Conservation (phyloP, 2,329 filamentous ascomycete species). For the Penicillium sclerotigenum region DNA sequence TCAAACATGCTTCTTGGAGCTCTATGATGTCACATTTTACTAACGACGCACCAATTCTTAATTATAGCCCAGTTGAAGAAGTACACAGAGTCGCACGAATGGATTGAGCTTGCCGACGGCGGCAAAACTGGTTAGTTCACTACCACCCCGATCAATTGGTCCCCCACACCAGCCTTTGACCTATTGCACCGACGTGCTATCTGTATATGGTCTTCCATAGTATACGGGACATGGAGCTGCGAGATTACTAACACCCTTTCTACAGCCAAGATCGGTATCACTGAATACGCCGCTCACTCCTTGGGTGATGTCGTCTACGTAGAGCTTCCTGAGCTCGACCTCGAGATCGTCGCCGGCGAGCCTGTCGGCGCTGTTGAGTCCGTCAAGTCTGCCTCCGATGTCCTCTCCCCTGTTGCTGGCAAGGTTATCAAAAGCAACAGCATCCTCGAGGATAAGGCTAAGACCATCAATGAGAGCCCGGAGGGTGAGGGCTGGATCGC, state of each 20-base stretch:
- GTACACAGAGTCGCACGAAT: slow-evolving; percentile 98
- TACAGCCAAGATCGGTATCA: slow-evolving; percentile 73
- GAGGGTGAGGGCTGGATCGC: slow-evolving; percentile 93
- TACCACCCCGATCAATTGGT: neutral
- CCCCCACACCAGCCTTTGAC: neutral
- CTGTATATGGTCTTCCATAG: neutral
- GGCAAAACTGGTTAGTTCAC: slow-evolving; percentile 63
- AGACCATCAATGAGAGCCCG: slow-evolving; percentile 82
- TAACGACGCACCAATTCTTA: slow-evolving; percentile 22
- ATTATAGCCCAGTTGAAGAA: slow-evolving; percentile 58
- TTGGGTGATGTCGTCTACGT: slow-evolving; percentile 97
- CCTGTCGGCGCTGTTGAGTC: slow-evolving; percentile 93
- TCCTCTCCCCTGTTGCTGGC: slow-evolving; percentile 82
- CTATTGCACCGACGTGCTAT: neutral
- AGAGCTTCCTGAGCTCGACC: slow-evolving; percentile 74
- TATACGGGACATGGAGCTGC: neutral
- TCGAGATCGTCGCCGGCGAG: slow-evolving; percentile 71
- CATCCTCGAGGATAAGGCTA: slow-evolving; percentile 77
- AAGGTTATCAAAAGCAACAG: slow-evolving; percentile 71
- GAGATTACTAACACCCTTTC: slow-evolving; percentile 6
- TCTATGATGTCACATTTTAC: slow-evolving; percentile 14
- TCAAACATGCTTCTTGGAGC: neutral
- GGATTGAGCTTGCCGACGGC: slow-evolving; percentile 84
- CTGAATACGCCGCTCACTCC: slow-evolving; percentile 82
- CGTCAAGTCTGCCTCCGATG: slow-evolving; percentile 97